These are phyloP conservation scores for Xylaria telfairii DNA, from an alignment of 495 filamentous ascomycete species.

Conservation along the genomic window DNA sequence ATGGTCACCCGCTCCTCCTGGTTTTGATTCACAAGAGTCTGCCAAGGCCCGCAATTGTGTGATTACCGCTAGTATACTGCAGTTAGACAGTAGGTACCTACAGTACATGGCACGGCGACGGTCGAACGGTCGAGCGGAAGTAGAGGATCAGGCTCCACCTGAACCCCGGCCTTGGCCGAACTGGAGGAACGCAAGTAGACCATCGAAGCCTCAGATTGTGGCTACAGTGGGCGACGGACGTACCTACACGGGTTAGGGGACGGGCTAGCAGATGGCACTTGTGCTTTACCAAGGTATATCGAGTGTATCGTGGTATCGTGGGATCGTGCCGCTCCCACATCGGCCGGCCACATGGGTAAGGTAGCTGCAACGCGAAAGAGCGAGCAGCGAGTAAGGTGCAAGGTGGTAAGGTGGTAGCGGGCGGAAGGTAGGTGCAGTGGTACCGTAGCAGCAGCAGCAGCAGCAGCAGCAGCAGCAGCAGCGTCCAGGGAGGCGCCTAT, in stretches of 20 bases:
- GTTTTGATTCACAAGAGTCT: slow-evolving; percentile 12
- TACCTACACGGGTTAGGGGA: not conserved
- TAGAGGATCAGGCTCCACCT: slow-evolving; percentile 31
- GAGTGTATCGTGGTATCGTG: not conserved
- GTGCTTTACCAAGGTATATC: slow-evolving; percentile 4
- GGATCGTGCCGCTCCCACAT: not conserved
- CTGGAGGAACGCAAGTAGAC: not conserved
- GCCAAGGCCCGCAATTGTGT: slow-evolving; percentile 16
- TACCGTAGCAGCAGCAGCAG: not conserved
- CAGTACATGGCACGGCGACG: slow-evolving; percentile 23
- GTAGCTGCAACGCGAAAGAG: slow-evolving; percentile 1
- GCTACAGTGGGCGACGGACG: not conserved
- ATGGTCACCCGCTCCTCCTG: not conserved
- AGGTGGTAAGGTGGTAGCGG: slow-evolving; percentile 9
- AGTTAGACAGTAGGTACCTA: not conserved
- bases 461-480: not conserved
- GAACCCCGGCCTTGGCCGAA: slow-evolving; percentile 4
- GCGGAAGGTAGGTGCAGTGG: not conserved
- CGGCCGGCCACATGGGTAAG: slow-evolving; percentile 15
- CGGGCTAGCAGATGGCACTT: not conserved
- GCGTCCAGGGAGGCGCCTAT: not conserved
- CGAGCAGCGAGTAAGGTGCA: slow-evolving; percentile 9
- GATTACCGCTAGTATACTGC: slow-evolving; percentile 11
- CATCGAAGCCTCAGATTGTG: not conserved
- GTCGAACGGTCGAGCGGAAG: slow-evolving; percentile 42